Conservation (phyloP, 2,329 filamentous ascomycete genomes). For the Diaporthe ilicicola region DNA sequence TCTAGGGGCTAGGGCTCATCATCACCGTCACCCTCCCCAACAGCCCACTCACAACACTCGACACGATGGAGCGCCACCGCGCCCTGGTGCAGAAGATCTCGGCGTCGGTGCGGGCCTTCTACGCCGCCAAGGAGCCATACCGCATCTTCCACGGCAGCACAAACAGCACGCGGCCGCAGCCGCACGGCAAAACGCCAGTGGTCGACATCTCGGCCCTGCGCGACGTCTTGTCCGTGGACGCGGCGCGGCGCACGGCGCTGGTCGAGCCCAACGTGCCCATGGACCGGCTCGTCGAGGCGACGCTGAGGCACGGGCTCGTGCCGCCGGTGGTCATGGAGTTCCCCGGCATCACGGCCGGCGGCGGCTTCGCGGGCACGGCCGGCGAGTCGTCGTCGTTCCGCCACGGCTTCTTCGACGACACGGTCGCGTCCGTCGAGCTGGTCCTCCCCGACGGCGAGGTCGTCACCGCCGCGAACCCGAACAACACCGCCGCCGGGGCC, state of each 20-base stretch:
- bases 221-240: conserved; percentile 71
- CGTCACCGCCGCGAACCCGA: conserved; percentile 56
- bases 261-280: conserved; percentile 77
- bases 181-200: conserved; percentile 53
- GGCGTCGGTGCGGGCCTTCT: conserved; percentile 56
- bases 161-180: conserved; percentile 72
- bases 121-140: conserved; percentile 64
- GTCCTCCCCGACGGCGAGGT: conserved; percentile 73
- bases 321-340: conserved; percentile 81
- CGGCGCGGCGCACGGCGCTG: conserved; percentile 62
- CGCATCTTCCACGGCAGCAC: conserved; percentile 81
- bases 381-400: conserved; percentile 76
- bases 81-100: conserved; percentile 58
- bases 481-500: background rate
- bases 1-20: background rate
- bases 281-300: conserved; percentile 73
- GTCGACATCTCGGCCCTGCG: conserved; percentile 73
- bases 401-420: conserved; percentile 76
- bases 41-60: background rate
- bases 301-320: conserved; percentile 70
- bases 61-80: conserved; percentile 61
- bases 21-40: background rate
- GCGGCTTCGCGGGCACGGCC: conserved; percentile 75
- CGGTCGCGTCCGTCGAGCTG: conserved; percentile 71
- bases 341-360: conserved; percentile 77